Evolutionary conservation across 164 flowering plant species (phyloP).

Genomic region (Vitis riparia): DNA sequence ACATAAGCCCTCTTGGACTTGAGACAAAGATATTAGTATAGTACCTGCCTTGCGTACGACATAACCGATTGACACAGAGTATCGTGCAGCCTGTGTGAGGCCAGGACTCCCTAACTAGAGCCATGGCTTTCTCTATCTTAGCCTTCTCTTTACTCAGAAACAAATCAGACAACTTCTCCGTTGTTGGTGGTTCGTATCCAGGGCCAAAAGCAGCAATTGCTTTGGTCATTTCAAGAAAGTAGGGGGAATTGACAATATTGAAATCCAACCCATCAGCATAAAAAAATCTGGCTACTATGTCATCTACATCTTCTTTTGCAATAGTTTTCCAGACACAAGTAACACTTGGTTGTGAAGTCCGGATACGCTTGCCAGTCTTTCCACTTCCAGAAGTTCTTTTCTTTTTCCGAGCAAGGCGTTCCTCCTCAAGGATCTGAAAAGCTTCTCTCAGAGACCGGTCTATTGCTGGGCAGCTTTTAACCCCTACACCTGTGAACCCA

Average conservation of each 20-base stretch:
- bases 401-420: slow-evolving; percentile 33
- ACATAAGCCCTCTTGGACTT: slow-evolving; percentile 37
- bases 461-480: slow-evolving; percentile 44
- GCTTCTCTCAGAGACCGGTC: slow-evolving; percentile 38
- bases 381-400: slow-evolving; percentile 25
- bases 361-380: slow-evolving; percentile 28
- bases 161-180: slow-evolving; percentile 27
- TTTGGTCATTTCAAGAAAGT: slow-evolving; percentile 38
- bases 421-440: slow-evolving; percentile 36
- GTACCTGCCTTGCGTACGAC: slow-evolving; percentile 17
- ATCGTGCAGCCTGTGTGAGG: slow-evolving; percentile 40
- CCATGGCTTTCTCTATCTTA: slow-evolving; percentile 32
- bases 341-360: slow-evolving; percentile 19
- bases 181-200: slow-evolving; percentile 34
- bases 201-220: slow-evolving; percentile 42
- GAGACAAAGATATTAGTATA: slow-evolving; percentile 25
- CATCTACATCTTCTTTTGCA: slow-evolving; percentile 43
- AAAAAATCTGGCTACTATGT: slow-evolving; percentile 38
- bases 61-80: slow-evolving; percentile 23
- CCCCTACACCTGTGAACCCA: slow-evolving; percentile 46
- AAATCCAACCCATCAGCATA: slow-evolving; percentile 36
- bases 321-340: slow-evolving; percentile 12
- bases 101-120: slow-evolving; percentile 40
- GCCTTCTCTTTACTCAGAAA: slow-evolving; percentile 36
- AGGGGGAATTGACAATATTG: slow-evolving; percentile 28